These are phyloP conservation scores for Oehlia diaphana DNA, from an alignment of 192 early-diverging fungal species.

Conservation along the genomic window DNA sequence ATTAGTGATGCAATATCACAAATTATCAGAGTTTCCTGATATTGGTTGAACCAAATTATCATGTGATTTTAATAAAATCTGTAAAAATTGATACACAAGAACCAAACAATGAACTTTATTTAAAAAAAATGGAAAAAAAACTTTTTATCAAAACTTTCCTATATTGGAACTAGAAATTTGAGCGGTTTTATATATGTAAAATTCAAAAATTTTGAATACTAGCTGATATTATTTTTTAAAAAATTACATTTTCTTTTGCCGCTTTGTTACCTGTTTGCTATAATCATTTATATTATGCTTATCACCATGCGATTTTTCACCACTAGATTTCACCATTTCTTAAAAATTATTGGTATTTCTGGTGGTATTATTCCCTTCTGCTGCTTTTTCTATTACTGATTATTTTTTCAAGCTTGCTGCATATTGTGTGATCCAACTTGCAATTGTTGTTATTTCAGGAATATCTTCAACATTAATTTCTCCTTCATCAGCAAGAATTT, in stretches of 20 bases:
- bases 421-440: conserved; percentile 6
- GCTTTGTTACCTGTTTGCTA: background rate
- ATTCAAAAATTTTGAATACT: background rate
- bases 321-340: background rate
- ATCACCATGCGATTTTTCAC: background rate
- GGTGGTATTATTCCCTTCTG: background rate
- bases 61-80: conserved; percentile 1
- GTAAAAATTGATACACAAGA: background rate
- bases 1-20: no score
- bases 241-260: background rate
- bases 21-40: background rate
- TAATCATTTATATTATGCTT: background rate
- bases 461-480: background rate
- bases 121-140: background rate
- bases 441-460: background rate
- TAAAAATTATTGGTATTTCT: conserved; percentile 7
- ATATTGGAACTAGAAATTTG: background rate
- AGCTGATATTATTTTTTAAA: background rate
- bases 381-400: background rate
- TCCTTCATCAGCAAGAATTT: conserved; percentile 4
- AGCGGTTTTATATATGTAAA: background rate
- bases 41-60: background rate
- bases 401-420: background rate
- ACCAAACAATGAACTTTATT: conserved; percentile 11
- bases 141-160: background rate